Conservation (phyloP, 108 stramenopile genomes). For the Asterionellopsis glacialis region DNA sequence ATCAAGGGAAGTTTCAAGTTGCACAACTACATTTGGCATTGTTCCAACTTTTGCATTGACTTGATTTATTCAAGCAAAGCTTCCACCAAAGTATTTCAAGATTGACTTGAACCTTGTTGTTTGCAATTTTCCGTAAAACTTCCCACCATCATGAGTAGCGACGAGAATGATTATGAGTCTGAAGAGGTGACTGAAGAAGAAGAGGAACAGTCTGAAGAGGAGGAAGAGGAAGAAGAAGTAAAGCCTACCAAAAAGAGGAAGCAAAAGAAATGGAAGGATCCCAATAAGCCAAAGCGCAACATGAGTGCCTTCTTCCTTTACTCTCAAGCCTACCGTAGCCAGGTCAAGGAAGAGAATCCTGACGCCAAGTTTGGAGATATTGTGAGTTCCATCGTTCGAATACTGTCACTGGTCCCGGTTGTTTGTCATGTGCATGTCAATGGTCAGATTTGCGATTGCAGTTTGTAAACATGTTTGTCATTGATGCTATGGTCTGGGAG, state of each 20-base stretch:
- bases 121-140: neutral
- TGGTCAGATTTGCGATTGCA: neutral
- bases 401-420: slow-evolving; percentile 5
- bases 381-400: slow-evolving; percentile 42
- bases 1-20: neutral
- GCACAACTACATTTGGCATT: neutral
- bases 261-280: slow-evolving; percentile 53
- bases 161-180: slow-evolving; percentile 2
- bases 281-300: slow-evolving; percentile 74
- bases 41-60: too few species aligned
- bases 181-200: slow-evolving; percentile 1
- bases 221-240: slow-evolving; percentile 3
- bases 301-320: slow-evolving; percentile 86
- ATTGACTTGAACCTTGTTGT: too few species aligned
- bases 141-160: slow-evolving; percentile 2
- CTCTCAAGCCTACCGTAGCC: slow-evolving; percentile 62
- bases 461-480: too few species aligned
- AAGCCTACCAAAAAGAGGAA: slow-evolving; percentile 7
- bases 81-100: too few species aligned
- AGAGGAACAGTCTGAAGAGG: slow-evolving; percentile 3
- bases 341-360: slow-evolving; percentile 68
- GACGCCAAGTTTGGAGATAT: slow-evolving; percentile 76
- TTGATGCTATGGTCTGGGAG: too few species aligned
- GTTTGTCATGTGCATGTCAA: slow-evolving; percentile 2
- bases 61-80: too few species aligned